Conservation (phyloP, 441 rosid genomes). For the Mallotus repandus region DNA sequence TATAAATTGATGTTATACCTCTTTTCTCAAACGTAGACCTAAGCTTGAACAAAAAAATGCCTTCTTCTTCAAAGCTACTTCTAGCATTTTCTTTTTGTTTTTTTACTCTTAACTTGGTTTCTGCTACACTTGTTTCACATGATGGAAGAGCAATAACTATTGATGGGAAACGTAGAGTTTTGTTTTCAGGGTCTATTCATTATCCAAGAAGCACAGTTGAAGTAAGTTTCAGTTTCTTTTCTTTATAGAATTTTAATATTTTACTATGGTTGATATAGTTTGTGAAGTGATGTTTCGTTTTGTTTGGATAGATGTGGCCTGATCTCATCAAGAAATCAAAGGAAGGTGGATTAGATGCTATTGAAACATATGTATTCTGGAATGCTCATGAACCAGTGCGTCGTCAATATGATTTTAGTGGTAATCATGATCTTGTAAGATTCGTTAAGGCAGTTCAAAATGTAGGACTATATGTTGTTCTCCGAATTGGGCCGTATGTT, state of each 20-base stretch:
- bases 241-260: no score
- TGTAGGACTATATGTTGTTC: constrained; percentile 42
- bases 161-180: constrained; percentile 31
- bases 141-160: constrained; percentile 38
- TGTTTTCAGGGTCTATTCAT: constrained; percentile 42
- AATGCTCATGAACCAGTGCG: constrained; percentile 71
- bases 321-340: constrained; percentile 63
- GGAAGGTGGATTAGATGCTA: constrained; percentile 70
- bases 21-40: no score
- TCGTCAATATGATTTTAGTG: constrained; percentile 46
- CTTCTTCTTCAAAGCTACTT: background rate
- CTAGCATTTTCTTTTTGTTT: background rate
- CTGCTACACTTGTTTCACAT: constrained; percentile 22
- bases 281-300: no score
- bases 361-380: constrained; percentile 85
- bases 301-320: constrained; percentile 61
- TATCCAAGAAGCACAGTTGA: constrained; percentile 38
- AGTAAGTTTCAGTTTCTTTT: background rate
- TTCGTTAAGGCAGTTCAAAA: constrained; percentile 41
- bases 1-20: no score
- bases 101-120: background rate
- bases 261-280: no score
- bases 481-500: constrained; percentile 68
- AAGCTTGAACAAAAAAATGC: background rate
- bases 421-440: constrained; percentile 38